Conservation (phyloP, 176 grass and related monocot species). For the Triticum aestivum region IWGSC_CS_RefSeq_v2.1 NC_057795.1:640851165-640851664, state of each 20-base stretch:
- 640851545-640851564: not conserved
- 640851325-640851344: not conserved
- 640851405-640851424: not conserved
- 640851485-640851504: not conserved
- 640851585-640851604: not conserved
- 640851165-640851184: no score
- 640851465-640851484: not conserved
- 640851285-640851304: no score
- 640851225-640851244: no score
- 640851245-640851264: no score
- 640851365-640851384: not conserved
- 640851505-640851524: not conserved
- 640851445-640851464: not conserved
- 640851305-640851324: not conserved
- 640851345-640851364: not conserved
- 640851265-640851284: no score
- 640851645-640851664: not conserved
- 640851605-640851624: conserved; percentile 2
- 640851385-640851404: not conserved
- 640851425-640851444: not conserved
- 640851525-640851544: not conserved
- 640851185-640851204: no score
- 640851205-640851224: no score
- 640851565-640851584: not conserved
- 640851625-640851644: not conserved